phyloP scores from a whole-genome alignment of 2,329 filamentous ascomycete genomes.

The Pestalotiopsis sp. region DNA sequence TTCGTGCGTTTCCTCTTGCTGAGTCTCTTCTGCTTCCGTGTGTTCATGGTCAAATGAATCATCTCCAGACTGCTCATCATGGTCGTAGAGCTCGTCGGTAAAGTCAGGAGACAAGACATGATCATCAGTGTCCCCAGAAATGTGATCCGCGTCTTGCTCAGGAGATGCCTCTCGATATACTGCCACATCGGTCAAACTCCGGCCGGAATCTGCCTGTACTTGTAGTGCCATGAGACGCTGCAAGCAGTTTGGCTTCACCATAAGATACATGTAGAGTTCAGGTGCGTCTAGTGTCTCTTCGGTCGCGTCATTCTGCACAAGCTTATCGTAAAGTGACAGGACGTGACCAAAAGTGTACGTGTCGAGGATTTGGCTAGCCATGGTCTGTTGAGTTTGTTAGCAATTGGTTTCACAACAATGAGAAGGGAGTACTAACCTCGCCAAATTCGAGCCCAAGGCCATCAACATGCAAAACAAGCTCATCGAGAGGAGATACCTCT shows the following conservation, averaged over 20 bases:
- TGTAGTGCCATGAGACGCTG: constrained; percentile 33
- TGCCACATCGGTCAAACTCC: constrained; percentile 33
- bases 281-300: constrained; percentile 26
- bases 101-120: constrained; percentile 4
- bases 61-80: constrained; percentile 7
- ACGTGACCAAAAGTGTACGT: constrained; percentile 33
- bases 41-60: neutral
- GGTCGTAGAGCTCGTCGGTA: constrained; percentile 7
- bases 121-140: neutral
- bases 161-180: constrained; percentile 25
- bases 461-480: constrained; percentile 34
- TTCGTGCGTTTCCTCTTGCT: neutral
- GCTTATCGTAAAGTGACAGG: constrained; percentile 30
- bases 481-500: constrained; percentile 35
- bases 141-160: neutral
- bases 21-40: neutral
- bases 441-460: constrained; percentile 35
- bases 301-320: constrained; percentile 28
- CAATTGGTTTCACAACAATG: neutral
- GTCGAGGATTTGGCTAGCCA: constrained; percentile 28
- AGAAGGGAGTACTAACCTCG: constrained; percentile 26
- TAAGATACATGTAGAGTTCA: constrained; percentile 33
- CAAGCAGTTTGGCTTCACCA: constrained; percentile 32
- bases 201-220: constrained; percentile 32
- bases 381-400: constrained; percentile 30